A percentile compares a stretch with the other conserved stretches of the same genome.
These are phyloP conservation scores for Elongisporangium undulatum DNA, from an alignment of 352 stramenopile species.

Conservation along the genomic window DNA sequence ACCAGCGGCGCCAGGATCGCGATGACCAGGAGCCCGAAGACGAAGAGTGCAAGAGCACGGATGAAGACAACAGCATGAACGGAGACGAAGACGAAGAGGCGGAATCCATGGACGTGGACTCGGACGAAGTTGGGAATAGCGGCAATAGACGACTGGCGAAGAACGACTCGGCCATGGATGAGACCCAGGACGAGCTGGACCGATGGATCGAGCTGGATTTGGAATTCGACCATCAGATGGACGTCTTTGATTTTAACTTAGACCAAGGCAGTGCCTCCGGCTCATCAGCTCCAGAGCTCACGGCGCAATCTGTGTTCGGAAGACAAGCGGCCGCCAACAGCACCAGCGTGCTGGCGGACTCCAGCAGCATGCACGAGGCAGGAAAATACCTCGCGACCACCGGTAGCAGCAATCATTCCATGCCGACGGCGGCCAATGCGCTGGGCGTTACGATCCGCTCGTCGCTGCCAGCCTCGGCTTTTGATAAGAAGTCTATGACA, in stretches of 20 bases:
- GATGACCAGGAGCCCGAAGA: constrained; percentile 8
- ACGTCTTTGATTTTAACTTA: constrained; percentile 43
- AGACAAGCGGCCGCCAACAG: neutral
- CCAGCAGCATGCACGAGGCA: neutral
- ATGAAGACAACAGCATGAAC: neutral
- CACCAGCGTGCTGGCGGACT: neutral
- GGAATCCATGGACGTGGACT: constrained; percentile 13
- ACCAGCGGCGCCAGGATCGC: constrained; percentile 9
- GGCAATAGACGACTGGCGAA: constrained; percentile 6
- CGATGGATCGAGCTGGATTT: constrained; percentile 61
- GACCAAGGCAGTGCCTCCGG: constrained; percentile 1
- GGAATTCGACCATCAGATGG: constrained; percentile 52
- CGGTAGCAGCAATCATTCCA: neutral
- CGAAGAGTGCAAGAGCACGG: constrained; percentile 5
- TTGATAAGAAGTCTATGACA: constrained; percentile 45
- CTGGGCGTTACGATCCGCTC: neutral
- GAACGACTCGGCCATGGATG: constrained; percentile 5
- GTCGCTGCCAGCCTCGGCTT: constrained; percentile 10
- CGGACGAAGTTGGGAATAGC: constrained; percentile 3
- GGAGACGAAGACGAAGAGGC: neutral
- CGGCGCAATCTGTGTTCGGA: neutral
- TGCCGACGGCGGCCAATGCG: neutral
- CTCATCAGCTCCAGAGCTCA: neutral
- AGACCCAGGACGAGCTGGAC: constrained; percentile 50
- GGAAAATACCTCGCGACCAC: neutral